A percentile compares a stretch with the other conserved stretches of the same genome.
Evolutionary conservation across 306 rosid species (phyloP).

Genomic region (Pachyrhizus erosus): DNA sequence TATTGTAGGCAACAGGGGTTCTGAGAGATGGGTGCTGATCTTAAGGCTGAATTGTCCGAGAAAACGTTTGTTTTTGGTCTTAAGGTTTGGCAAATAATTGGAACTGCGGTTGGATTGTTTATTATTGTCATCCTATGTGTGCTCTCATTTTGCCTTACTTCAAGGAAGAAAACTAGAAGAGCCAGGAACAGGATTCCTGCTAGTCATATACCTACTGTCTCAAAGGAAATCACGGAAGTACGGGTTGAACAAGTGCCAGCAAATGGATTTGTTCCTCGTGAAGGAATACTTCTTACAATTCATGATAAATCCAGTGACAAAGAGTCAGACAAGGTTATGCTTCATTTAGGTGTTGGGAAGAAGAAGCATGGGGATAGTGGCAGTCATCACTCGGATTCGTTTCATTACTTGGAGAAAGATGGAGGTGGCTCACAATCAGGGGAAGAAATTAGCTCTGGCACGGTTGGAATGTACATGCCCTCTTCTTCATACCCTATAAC

Average conservation of each 20-base stretch:
- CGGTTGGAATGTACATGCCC: conserved; percentile 50
- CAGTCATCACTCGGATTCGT: conserved; percentile 72
- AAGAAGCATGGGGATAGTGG: conserved; percentile 66
- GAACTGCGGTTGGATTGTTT: conserved; percentile 77
- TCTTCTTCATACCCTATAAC: conserved; percentile 68
- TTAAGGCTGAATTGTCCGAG: conserved; percentile 64
- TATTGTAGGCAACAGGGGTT: conserved; percentile 45
- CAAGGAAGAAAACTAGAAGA: conserved; percentile 72
- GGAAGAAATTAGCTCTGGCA: conserved; percentile 72
- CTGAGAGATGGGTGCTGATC: conserved; percentile 62
- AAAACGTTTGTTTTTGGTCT: conserved; percentile 61
- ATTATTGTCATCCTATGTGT: conserved; percentile 71
- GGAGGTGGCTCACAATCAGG: conserved; percentile 70
- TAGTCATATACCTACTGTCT: conserved; percentile 79
- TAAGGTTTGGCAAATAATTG: conserved; percentile 88
- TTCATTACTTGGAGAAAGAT: conserved; percentile 61
- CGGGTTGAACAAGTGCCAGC: conserved; percentile 80
- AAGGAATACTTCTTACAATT: conserved; percentile 85
- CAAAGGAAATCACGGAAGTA: conserved; percentile 92
- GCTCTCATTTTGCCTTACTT: conserved; percentile 71
- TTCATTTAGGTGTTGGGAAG: conserved; percentile 79
- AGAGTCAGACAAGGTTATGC: conserved; percentile 79
- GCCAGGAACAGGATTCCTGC: conserved; percentile 54
- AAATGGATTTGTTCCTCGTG: conserved; percentile 76
- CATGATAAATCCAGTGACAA: conserved; percentile 81